Evolutionary conservation across 1,284 basidiomycete species (phyloP).

Genomic region (Ceratobasidium sp.): DNA sequence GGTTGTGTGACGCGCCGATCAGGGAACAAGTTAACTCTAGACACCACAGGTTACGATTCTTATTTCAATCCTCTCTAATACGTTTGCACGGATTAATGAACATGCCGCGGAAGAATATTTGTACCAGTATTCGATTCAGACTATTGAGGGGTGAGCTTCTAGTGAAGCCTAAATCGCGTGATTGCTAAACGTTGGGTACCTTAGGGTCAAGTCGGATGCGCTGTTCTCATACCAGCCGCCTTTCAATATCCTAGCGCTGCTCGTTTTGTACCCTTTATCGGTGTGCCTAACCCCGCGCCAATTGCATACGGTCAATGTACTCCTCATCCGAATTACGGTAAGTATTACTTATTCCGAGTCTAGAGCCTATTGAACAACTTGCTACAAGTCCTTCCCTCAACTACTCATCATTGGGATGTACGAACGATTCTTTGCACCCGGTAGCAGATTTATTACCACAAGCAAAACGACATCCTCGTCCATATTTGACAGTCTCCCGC

Average conservation of each 20-base stretch:
- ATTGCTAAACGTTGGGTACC: not conserved
- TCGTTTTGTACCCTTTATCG: constrained; percentile 79
- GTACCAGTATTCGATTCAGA: constrained; percentile 86
- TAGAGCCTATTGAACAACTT: not conserved
- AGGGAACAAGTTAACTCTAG: not conserved
- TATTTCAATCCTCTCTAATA: constrained; percentile 69
- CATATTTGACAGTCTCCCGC: constrained; percentile 66
- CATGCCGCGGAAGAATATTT: constrained; percentile 75
- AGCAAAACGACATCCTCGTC: constrained; percentile 64
- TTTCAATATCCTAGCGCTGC: constrained; percentile 82
- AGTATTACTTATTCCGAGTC: constrained; percentile 44
- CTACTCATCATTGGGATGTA: constrained; percentile 81
- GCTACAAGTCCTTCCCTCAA: constrained; percentile 73
- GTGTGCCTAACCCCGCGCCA: constrained; percentile 75
- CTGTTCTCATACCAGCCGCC: constrained; percentile 92
- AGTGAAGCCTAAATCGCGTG: not conserved
- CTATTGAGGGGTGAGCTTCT: constrained; percentile 80
- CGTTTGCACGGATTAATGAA: constrained; percentile 80
- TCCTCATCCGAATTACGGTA: constrained; percentile 81
- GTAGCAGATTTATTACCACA: constrained; percentile 61
- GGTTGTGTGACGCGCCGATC: not conserved
- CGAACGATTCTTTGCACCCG: constrained; percentile 73
- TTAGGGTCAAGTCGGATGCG: constrained; percentile 84
- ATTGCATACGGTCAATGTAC: constrained; percentile 82
- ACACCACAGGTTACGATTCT: constrained; percentile 29